Evolutionary conservation across 768 basidiomycete genomes (phyloP).

Genomic region (Kwoniella newhampshirensis): DNA sequence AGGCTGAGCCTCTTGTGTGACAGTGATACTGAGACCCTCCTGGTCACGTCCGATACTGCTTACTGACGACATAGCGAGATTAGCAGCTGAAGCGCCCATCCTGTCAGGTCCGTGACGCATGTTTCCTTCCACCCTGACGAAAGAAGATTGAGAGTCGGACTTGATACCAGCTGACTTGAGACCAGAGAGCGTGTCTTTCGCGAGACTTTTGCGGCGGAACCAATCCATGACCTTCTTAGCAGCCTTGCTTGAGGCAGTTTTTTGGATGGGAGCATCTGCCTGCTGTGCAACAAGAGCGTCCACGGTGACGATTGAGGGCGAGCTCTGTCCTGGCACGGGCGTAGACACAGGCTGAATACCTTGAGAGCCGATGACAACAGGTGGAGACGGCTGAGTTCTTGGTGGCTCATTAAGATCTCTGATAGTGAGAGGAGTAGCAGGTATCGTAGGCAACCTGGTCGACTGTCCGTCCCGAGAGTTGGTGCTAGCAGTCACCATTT

Average conservation of each 20-base stretch:
- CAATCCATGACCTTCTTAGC: slow-evolving; percentile 97
- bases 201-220: slow-evolving; percentile 65
- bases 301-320: slow-evolving; percentile 44
- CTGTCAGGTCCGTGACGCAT: slow-evolving; percentile 6
- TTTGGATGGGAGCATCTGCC: slow-evolving; percentile 19
- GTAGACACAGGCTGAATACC: slow-evolving; percentile 35
- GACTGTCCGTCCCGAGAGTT: slow-evolving; percentile 23
- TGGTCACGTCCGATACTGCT: slow-evolving; percentile 31
- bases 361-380: slow-evolving; percentile 30
- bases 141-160: slow-evolving; percentile 35
- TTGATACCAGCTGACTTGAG: slow-evolving; percentile 25
- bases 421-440: slow-evolving; percentile 36
- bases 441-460: slow-evolving; percentile 27
- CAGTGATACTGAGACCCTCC: slow-evolving; percentile 19
- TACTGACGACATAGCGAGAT: slow-evolving; percentile 31
- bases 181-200: slow-evolving; percentile 36
- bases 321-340: slow-evolving; percentile 66
- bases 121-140: slow-evolving; percentile 32
- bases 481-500: too few relatives aligned
- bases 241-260: slow-evolving; percentile 50
- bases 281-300: slow-evolving; percentile 33
- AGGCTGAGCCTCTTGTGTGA: slow-evolving; percentile 17
- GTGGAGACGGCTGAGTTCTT: slow-evolving; percentile 24
- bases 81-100: slow-evolving; percentile 15
- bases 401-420: slow-evolving; percentile 33